Conservation (phyloP, 2,329 filamentous ascomycete species). For the Verticillium nonalfalfae region DNA sequence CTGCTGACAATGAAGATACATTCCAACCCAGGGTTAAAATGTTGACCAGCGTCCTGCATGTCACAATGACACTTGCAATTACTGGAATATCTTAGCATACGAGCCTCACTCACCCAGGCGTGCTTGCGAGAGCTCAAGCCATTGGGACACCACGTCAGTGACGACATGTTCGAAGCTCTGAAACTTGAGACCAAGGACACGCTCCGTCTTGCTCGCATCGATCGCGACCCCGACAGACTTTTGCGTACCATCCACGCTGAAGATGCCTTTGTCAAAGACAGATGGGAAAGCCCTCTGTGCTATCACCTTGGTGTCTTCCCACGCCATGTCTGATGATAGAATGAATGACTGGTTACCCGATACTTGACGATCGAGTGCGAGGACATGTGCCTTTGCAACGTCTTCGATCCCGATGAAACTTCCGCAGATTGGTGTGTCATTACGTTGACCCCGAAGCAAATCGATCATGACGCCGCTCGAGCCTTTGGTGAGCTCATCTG, state of each 20-base stretch:
- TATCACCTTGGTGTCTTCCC: background rate
- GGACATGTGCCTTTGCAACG: slow-evolving; percentile 13
- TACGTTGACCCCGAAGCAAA: slow-evolving; percentile 20
- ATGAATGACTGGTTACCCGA: background rate
- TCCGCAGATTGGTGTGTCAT: slow-evolving; percentile 14
- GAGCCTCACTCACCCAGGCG: background rate
- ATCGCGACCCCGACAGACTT: slow-evolving; percentile 4
- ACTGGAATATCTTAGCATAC: too few species aligned
- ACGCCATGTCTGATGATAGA: background rate
- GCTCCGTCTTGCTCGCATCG: slow-evolving; percentile 20
- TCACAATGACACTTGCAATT: too few species aligned
- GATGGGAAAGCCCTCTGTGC: slow-evolving; percentile 1
- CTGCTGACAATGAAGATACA: too few species aligned
- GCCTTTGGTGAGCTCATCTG: slow-evolving; percentile 17
- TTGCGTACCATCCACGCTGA: background rate
- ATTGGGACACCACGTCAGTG: slow-evolving; percentile 23
- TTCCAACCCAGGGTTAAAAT: too few species aligned
- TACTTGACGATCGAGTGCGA: background rate
- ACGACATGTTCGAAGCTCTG: slow-evolving; percentile 23
- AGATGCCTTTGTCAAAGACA: slow-evolving; percentile 1
- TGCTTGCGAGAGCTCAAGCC: slow-evolving; percentile 17
- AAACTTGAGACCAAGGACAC: slow-evolving; percentile 24
- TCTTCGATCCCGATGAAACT: slow-evolving; percentile 27
- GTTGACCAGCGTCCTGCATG: too few species aligned
- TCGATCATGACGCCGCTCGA: slow-evolving; percentile 25